Conservation (phyloP, 352 stramenopile genomes). For the Phytopythium ostracodes region DNA sequence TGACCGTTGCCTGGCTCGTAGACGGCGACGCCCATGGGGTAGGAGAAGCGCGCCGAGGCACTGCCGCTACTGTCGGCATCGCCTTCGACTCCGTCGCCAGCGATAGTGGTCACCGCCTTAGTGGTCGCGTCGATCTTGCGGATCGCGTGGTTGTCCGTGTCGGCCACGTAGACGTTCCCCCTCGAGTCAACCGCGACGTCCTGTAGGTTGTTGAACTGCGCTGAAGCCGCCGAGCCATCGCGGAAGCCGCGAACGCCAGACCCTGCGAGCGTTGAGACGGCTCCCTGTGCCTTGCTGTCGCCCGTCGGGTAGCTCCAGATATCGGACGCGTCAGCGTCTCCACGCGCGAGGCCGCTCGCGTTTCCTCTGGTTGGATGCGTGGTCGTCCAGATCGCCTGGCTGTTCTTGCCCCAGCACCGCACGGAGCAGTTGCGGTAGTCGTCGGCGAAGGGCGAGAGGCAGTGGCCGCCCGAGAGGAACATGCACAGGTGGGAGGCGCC, state of each 20-base stretch:
- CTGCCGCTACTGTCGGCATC: conserved; percentile 39
- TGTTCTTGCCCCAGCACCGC: conserved; percentile 88
- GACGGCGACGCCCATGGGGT: conserved; percentile 62
- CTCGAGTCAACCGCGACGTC: conserved; percentile 90
- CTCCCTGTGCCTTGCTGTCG: conserved; percentile 82
- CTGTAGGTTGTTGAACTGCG: conserved; percentile 89
- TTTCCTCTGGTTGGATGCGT: conserved; percentile 33
- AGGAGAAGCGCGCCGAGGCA: conserved; percentile 52
- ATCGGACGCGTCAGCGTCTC: conserved; percentile 50
- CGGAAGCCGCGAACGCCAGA: conserved; percentile 66
- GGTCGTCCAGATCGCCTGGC: conserved; percentile 19
- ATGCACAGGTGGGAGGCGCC: conserved; percentile 82
- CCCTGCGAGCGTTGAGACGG: conserved; percentile 88
- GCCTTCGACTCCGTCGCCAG: conserved; percentile 44
- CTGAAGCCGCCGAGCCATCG: conserved; percentile 55
- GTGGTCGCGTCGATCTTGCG: conserved; percentile 62
- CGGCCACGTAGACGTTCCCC: conserved; percentile 93
- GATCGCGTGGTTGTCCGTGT: conserved; percentile 94
- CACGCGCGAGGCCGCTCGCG: conserved; percentile 12
- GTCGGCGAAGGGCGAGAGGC: conserved; percentile 63
- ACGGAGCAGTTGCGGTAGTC: conserved; percentile 89
- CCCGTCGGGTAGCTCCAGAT: conserved; percentile 42
- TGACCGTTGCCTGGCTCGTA: conserved; percentile 25
- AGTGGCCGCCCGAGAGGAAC: conserved; percentile 84
- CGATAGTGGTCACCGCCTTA: conserved; percentile 46